phyloP scores from a whole-genome alignment of 345 rosid species.

The Dipteronia dyeriana region DNA sequence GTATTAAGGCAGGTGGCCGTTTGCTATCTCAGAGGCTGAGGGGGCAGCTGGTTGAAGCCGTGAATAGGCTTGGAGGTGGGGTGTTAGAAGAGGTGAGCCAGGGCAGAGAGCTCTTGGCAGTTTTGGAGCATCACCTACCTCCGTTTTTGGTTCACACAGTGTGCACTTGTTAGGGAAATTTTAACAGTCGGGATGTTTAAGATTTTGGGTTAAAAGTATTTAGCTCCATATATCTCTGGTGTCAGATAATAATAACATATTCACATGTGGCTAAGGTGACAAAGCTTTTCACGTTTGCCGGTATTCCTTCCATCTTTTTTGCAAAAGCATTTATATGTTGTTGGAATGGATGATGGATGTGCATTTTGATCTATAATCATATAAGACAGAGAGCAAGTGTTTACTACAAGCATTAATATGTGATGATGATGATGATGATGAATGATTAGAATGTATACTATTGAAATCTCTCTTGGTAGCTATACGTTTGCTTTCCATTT shows the following conservation, averaged over 20 bases:
- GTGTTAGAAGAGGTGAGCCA: conserved; percentile 51
- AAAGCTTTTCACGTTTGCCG: conserved; percentile 25
- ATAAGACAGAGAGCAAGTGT: conserved; percentile 31
- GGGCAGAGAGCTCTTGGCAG: conserved; percentile 56
- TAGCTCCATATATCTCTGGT: conserved; percentile 24
- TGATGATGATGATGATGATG: conserved; percentile 11
- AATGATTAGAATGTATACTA: conserved; percentile 34
- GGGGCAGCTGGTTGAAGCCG: conserved; percentile 86
- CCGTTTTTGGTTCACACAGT: conserved; percentile 54
- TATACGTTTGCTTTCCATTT: not conserved
- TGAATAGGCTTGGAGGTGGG: conserved; percentile 65
- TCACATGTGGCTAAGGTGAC: conserved; percentile 31
- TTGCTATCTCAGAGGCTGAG: conserved; percentile 74
- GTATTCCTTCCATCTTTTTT: too few relatives aligned
- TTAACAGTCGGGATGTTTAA: not conserved
- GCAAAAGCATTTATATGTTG: too few relatives aligned
- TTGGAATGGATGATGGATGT: conserved; percentile 23
- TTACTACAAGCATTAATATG: conserved; percentile 27
- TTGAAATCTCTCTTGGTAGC: not conserved
- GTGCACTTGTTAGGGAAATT: conserved; percentile 22
- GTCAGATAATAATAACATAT: conserved; percentile 28
- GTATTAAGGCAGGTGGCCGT: conserved; percentile 55
- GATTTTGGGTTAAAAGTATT: conserved; percentile 26
- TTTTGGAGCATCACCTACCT: conserved; percentile 84
- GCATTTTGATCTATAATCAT: conserved; percentile 27